Conservation (phyloP, 805 yeast species). For the Candida xiaguanensis region DNA sequence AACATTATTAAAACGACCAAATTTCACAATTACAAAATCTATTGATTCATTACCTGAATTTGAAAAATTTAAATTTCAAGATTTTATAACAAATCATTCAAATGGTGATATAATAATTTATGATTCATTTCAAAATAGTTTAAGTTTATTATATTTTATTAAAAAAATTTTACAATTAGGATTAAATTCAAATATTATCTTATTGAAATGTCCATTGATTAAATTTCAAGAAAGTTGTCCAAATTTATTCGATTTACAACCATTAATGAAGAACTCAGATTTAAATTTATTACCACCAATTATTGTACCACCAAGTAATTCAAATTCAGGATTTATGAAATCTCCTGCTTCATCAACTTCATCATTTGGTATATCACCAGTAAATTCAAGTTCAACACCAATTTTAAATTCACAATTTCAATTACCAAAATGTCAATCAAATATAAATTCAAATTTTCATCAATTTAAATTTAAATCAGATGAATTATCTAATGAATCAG, state of each 20-base stretch:
- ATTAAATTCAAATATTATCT: neutral
- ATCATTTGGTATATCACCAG: slow-evolving; percentile 4
- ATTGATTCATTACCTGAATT: slow-evolving; percentile 54
- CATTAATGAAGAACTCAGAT: neutral
- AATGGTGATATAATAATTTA: slow-evolving; percentile 30
- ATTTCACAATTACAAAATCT: slow-evolving; percentile 62
- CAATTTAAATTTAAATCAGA: slow-evolving; percentile 3
- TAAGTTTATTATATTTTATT: slow-evolving; percentile 44
- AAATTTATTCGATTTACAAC: slow-evolving; percentile 11
- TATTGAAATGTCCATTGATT: neutral
- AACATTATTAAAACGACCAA: slow-evolving; percentile 74
- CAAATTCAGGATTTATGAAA: slow-evolving; percentile 2
- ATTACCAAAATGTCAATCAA: slow-evolving; percentile 17
- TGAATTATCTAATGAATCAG: neutral
- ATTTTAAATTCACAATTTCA: slow-evolving; percentile 48
- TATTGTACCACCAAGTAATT: slow-evolving; percentile 9
- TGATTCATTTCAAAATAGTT: slow-evolving; percentile 40
- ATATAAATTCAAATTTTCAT: neutral
- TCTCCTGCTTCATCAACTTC: neutral
- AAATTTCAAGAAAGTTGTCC: slow-evolving; percentile 17
- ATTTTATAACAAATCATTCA: slow-evolving; percentile 21
- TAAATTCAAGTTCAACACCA: slow-evolving; percentile 22
- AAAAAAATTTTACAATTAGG: slow-evolving; percentile 40
- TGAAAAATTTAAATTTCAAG: slow-evolving; percentile 44
- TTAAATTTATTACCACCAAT: slow-evolving; percentile 8